Evolutionary conservation across 768 basidiomycete species (phyloP).

Genomic region (Agrocybe chaxingu): DNA sequence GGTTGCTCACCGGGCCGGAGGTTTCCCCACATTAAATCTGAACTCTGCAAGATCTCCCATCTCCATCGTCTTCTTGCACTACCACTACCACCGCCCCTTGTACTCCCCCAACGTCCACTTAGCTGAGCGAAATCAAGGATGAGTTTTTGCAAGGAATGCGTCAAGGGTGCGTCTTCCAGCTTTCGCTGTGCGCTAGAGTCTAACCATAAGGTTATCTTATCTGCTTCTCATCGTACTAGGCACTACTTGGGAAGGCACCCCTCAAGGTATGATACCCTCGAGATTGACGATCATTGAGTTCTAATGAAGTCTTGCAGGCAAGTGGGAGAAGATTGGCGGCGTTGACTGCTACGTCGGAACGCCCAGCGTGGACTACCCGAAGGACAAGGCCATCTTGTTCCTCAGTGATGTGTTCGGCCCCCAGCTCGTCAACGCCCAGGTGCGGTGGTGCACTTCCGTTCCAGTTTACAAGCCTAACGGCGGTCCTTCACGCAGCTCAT

Average conservation of each 20-base stretch:
- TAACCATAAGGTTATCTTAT: too few relatives aligned
- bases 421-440: constrained; percentile 42
- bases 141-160: constrained; percentile 54
- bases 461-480: not conserved
- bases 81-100: not conserved
- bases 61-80: too few relatives aligned
- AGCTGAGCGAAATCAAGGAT: constrained; percentile 20
- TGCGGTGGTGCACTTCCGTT: constrained; percentile 17
- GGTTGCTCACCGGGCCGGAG: too few relatives aligned
- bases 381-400: constrained; percentile 55
- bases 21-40: too few relatives aligned
- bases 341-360: constrained; percentile 52
- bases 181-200: too few relatives aligned
- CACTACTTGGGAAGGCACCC: constrained; percentile 47
- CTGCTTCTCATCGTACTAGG: constrained; percentile 24
- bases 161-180: constrained; percentile 36
- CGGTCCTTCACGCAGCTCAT: constrained; percentile 26
- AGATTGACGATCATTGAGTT: not conserved
- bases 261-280: constrained; percentile 30
- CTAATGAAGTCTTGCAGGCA: constrained; percentile 30
- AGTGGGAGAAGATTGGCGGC: constrained; percentile 42
- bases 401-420: constrained; percentile 53
- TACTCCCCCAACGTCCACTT: not conserved
- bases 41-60: too few relatives aligned
- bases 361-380: constrained; percentile 45